phyloP scores from a whole-genome alignment of 495 filamentous ascomycete genomes.

The Haplographium delicatum region DNA sequence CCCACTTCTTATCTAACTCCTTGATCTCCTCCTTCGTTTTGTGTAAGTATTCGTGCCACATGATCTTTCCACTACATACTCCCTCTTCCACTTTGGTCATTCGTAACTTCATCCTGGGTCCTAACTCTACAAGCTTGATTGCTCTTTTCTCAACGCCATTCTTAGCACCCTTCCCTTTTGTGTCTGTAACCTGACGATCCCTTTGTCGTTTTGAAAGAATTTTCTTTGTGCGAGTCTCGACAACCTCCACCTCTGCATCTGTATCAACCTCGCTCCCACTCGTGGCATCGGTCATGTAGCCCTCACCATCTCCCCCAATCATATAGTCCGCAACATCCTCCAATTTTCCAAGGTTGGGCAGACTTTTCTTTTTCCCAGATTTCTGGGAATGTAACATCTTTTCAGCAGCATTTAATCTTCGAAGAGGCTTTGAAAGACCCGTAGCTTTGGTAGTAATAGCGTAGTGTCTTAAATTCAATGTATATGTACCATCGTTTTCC shows the following conservation, averaged over 20 bases:
- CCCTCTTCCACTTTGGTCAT: slow-evolving; percentile 97
- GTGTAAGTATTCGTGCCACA: slow-evolving; percentile 94
- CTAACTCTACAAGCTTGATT: slow-evolving; percentile 87
- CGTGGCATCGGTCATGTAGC: slow-evolving; percentile 77
- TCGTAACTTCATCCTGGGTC: slow-evolving; percentile 81
- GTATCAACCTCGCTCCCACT: slow-evolving; percentile 90
- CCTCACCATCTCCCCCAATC: slow-evolving; percentile 69
- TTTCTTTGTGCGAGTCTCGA: slow-evolving; percentile 66
- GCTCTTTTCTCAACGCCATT: slow-evolving; percentile 68
- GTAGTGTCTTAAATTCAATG: slow-evolving; percentile 91
- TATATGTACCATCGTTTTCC: slow-evolving; percentile 62
- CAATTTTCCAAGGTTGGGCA: slow-evolving; percentile 86
- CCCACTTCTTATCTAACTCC: slow-evolving; percentile 76
- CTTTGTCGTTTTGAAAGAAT: slow-evolving; percentile 60
- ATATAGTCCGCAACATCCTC: slow-evolving; percentile 96
- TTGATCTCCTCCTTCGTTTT: slow-evolving; percentile 76
- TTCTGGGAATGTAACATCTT: slow-evolving; percentile 49
- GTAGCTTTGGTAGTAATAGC: slow-evolving; percentile 86
- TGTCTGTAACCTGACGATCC: slow-evolving; percentile 41
- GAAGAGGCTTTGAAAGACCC: slow-evolving; percentile 74
- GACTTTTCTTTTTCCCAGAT: slow-evolving; percentile 52
- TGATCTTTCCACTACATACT: slow-evolving; percentile 79
- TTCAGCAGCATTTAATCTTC: slow-evolving; percentile 85
- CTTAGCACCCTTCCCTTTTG: slow-evolving; percentile 26
- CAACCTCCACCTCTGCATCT: slow-evolving; percentile 90